Evolutionary conservation across 192 early-diverging fungal species (phyloP), one percentile per base, ranked within the genome.

Genomic region (Backusella macrospora): DNA sequence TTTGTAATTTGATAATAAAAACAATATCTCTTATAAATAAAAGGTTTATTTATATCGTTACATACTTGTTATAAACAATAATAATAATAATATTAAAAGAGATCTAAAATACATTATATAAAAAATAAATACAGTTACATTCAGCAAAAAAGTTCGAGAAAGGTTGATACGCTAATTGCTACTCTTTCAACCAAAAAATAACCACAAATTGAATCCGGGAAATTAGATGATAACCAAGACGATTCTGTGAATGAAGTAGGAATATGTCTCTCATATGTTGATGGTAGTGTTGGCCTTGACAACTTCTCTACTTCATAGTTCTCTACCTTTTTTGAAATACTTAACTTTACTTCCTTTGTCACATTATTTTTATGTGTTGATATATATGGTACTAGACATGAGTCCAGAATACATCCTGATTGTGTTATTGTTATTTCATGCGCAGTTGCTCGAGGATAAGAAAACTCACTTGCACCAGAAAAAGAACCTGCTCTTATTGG

Each of bases 191-290:
- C 68, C 48, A 73, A 40, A 55, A 79, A 79, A 39, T 75, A 63
- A 14, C 78, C 78, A 75, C 78, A 79, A 3, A 69, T 79, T 18
- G 67, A 39, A 77, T 70, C 65, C 10, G 66, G 59, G 23, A 55
- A 62, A 47, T 34, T 40, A 9, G 72, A 59, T 46, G 18, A 47
- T 52, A 42, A 29, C 39, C 23, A 67, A 46, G 18, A 46, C 5
- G 64, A 64, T 18, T 16, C 34, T 6, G 52, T 26, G 26, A 47
- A 49, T 13, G 18, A 12, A 29, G 42, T 29, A 37, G 62, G 62
- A 6, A 63, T 38, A 3, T 52, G 16, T 37, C 67, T 48, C 37
- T 34, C 4, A 49, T 70, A 78, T n/a, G 34, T 10, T 5, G 16
- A 63, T 2, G 76, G 72, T 8, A 75, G 62, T 45, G 45, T 23